phyloP scores from a whole-genome alignment of 495 filamentous ascomycete genomes.

The Daldinia decipiens region DNA sequence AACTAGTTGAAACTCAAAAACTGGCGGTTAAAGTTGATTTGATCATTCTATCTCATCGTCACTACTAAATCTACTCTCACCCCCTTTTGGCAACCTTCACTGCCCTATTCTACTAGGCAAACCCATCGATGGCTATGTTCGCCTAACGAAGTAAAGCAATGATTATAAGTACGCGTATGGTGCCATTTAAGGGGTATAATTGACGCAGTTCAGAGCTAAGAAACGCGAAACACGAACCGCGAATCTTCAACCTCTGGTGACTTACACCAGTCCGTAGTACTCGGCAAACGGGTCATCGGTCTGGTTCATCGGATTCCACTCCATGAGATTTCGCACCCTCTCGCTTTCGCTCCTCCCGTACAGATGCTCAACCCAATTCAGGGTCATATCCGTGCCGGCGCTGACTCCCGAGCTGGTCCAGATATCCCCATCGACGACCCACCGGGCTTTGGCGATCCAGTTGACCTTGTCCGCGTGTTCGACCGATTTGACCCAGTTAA shows the following conservation, averaged over 20 bases:
- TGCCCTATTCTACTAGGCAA: too few relatives aligned
- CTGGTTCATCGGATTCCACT: conserved; percentile 38
- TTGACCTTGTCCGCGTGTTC: conserved; percentile 30
- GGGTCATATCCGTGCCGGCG: conserved; percentile 42
- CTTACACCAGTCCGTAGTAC: conserved; percentile 32
- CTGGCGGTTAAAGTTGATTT: too few relatives aligned
- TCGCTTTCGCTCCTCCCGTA: conserved; percentile 40
- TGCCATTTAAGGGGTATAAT: too few relatives aligned
- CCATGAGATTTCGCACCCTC: conserved; percentile 22
- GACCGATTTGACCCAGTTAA: conserved; percentile 36
- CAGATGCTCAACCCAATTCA: conserved; percentile 31
- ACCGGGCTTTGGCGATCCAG: conserved; percentile 40
- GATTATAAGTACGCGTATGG: too few relatives aligned
- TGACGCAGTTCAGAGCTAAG: neutral
- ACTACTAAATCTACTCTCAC: too few relatives aligned
- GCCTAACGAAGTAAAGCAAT: too few relatives aligned
- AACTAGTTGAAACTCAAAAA: too few relatives aligned
- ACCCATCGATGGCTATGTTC: too few relatives aligned
- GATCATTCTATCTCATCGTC: too few relatives aligned
- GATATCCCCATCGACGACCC: conserved; percentile 39
- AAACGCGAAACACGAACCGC: neutral
- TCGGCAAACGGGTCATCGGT: conserved; percentile 42
- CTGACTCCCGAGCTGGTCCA: conserved; percentile 43
- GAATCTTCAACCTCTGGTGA: neutral
- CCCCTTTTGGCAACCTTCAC: too few relatives aligned